Conservation (phyloP, 352 stramenopile species). For the Pythium angustatum region DNA sequence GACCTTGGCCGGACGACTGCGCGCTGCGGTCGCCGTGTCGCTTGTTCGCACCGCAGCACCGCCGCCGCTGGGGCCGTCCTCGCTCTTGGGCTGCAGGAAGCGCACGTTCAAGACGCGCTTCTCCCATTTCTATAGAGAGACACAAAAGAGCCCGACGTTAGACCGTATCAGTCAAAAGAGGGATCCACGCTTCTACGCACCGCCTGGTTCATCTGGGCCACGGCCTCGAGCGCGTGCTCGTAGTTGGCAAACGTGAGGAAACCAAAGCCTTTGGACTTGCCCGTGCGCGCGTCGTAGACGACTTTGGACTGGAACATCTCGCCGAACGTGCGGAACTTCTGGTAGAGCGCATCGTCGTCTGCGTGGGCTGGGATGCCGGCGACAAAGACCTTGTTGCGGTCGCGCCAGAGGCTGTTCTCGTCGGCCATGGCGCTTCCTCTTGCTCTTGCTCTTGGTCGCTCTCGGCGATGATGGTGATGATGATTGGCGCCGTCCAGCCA, state of each 20-base stretch:
- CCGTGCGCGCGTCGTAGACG: conserved; percentile 69
- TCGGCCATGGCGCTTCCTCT: conserved; percentile 53
- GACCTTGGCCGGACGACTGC: conserved; percentile 41
- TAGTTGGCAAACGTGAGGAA: conserved; percentile 87
- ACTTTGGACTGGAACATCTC: conserved; percentile 89
- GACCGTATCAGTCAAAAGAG: too few species aligned
- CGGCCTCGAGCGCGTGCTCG: conserved; percentile 72
- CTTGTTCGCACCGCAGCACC: neutral
- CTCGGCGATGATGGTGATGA: neutral
- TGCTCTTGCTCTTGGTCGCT: too few species aligned
- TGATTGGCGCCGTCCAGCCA: neutral
- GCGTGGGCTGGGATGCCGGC: conserved; percentile 61
- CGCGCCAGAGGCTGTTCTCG: conserved; percentile 67
- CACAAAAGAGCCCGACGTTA: too few species aligned
- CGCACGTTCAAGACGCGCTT: conserved; percentile 80
- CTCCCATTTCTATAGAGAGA: conserved; percentile 83
- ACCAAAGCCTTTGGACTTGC: conserved; percentile 72
- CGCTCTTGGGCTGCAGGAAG: conserved; percentile 76
- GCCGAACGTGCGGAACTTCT: conserved; percentile 74
- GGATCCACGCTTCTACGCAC: conserved; percentile 26
- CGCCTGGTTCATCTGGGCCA: conserved; percentile 73
- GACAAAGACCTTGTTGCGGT: conserved; percentile 89
- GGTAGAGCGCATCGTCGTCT: conserved; percentile 68
- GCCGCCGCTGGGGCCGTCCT: too few species aligned
- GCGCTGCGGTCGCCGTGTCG: neutral